Evolutionary conservation across 1,284 basidiomycete genomes (phyloP).

Genomic region (Tilletia setariae): DNA sequence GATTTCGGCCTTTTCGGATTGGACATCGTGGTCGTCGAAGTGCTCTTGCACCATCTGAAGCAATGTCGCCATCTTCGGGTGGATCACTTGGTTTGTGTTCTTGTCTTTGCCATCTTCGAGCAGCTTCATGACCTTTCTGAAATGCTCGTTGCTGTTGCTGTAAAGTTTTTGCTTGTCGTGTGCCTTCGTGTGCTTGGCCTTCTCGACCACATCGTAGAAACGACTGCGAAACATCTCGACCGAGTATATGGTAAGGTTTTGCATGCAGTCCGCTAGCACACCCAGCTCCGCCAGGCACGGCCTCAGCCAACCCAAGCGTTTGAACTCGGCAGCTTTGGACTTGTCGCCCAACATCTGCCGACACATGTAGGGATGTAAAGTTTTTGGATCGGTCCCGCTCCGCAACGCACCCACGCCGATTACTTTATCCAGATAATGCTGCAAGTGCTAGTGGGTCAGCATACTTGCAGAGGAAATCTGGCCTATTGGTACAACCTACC

Average conservation of each 20-base stretch:
- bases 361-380: conserved; percentile 42
- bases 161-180: background rate
- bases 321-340: conserved; percentile 22
- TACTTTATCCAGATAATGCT: conserved; percentile 36
- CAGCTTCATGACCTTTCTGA: conserved; percentile 63
- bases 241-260: conserved; percentile 69
- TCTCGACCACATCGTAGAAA: conserved; percentile 53
- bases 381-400: conserved; percentile 32
- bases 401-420: conserved; percentile 37
- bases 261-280: conserved; percentile 44
- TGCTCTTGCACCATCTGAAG: conserved; percentile 38
- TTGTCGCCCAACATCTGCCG: conserved; percentile 21
- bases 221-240: conserved; percentile 45
- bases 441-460: no score
- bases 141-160: conserved; percentile 1
- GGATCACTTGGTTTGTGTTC: conserved; percentile 62
- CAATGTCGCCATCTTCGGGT: conserved; percentile 91
- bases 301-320: conserved; percentile 27
- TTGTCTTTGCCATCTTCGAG: conserved; percentile 60
- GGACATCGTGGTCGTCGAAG: conserved; percentile 30
- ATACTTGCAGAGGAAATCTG: background rate
- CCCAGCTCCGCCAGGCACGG: conserved; percentile 30
- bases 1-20: conserved; percentile 70
- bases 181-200: background rate
- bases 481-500: conserved; percentile 56